A percentile compares a stretch with the other conserved stretches of the same genome.
phyloP scores from a whole-genome alignment of 345 rosid genomes.

The Geranium rotundifolium region DNA sequence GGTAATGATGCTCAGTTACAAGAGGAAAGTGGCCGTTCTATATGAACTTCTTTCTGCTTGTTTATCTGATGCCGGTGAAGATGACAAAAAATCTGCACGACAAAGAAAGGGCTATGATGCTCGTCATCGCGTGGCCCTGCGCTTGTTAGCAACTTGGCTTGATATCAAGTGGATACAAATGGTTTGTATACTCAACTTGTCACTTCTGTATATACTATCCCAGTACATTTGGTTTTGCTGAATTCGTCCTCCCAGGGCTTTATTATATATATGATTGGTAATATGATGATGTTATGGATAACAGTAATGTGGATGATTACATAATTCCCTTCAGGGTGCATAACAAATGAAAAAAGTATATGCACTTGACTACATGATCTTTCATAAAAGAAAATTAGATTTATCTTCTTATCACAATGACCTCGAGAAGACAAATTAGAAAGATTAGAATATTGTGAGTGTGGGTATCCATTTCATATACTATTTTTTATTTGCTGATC shows the following conservation, averaged over 20 bases:
- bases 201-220: not conserved
- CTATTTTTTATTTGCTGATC: not conserved
- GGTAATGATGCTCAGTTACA: constrained; percentile 47
- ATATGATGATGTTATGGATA: not conserved
- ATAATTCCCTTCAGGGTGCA: not conserved
- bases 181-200: constrained; percentile 34
- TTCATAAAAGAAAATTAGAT: not conserved
- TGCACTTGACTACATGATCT: not conserved
- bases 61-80: constrained; percentile 55
- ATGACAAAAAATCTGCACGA: constrained; percentile 34
- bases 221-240: not conserved
- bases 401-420: not conserved
- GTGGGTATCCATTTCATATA: not conserved
- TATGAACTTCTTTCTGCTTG: constrained; percentile 89
- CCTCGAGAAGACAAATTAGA: not conserved
- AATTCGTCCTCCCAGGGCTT: not conserved
- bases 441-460: not conserved
- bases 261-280: not conserved
- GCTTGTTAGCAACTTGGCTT: constrained; percentile 79
- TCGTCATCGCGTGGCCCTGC: constrained; percentile 78
- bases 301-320: not conserved
- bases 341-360: not conserved
- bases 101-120: constrained; percentile 89
- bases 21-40: constrained; percentile 67
- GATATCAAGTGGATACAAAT: constrained; percentile 72